These are phyloP conservation scores for Quercus dentata DNA, from an alignment of 306 rosid species.

Conservation along the genomic window DNA sequence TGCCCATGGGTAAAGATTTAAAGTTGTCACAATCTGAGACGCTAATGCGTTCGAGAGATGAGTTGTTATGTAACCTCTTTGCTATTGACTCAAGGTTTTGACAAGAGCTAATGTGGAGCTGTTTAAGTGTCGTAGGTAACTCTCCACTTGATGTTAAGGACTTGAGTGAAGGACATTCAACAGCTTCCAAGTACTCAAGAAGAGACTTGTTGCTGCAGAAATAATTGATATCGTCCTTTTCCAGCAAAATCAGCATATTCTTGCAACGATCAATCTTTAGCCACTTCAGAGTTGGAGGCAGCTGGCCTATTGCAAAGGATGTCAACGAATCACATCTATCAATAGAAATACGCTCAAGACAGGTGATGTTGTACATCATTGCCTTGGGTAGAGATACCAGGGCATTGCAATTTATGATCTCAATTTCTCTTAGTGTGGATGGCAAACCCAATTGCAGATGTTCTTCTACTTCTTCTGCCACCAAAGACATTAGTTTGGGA, in stretches of 20 bases:
- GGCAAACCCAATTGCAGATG: not conserved
- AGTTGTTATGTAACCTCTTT: not conserved
- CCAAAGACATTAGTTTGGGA: not conserved
- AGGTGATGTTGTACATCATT: not conserved
- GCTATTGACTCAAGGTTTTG: slow-evolving; percentile 3
- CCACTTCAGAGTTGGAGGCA: slow-evolving; percentile 5
- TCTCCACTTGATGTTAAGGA: slow-evolving; percentile 10
- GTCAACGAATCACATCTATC: slow-evolving; percentile 5
- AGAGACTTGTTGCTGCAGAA: not conserved
- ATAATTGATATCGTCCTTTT: not conserved
- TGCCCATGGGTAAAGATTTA: slow-evolving; percentile 4
- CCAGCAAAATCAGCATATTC: not conserved
- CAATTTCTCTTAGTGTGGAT: not conserved
- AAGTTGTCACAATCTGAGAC: slow-evolving; percentile 16
- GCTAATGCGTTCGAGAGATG: slow-evolving; percentile 4
- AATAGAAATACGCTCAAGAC: not conserved
- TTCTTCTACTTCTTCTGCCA: not conserved
- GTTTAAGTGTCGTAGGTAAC: slow-evolving; percentile 10
- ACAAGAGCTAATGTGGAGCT: not conserved
- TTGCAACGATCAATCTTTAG: not conserved
- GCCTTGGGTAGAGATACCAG: not conserved
- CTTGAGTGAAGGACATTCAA: not conserved
- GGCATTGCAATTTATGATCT: not conserved
- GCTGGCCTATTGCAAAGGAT: not conserved
- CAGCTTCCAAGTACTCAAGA: not conserved